phyloP scores from a whole-genome alignment of 2,329 filamentous ascomycete species.

The Diaporthe citrichinensis region DNA sequence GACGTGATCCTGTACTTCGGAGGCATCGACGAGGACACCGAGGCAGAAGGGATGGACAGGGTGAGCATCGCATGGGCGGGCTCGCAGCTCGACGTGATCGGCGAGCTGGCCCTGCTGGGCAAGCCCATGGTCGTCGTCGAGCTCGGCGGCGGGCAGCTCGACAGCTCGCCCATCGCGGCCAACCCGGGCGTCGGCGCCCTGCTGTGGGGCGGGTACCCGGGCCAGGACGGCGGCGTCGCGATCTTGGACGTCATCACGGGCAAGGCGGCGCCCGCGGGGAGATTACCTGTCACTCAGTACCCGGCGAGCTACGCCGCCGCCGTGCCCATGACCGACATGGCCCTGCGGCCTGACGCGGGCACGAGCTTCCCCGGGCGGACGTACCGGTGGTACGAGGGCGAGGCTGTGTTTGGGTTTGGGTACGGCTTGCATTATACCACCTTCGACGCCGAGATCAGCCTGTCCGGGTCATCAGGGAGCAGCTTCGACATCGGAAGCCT shows the following conservation, averaged over 20 bases:
- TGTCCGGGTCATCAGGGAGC: slow-evolving; percentile 42
- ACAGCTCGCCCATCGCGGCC: slow-evolving; percentile 62
- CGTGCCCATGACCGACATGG: slow-evolving; percentile 70
- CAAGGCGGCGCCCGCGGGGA: slow-evolving; percentile 63
- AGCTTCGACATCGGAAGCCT: slow-evolving; percentile 54
- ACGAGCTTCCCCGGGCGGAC: slow-evolving; percentile 64
- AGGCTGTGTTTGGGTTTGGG: slow-evolving; percentile 67
- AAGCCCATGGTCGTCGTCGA: slow-evolving; percentile 67
- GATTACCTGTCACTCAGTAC: slow-evolving; percentile 70
- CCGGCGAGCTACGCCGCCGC: slow-evolving; percentile 64
- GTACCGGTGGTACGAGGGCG: slow-evolving; percentile 69
- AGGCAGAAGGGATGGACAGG: slow-evolving; percentile 67
- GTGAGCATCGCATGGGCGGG: slow-evolving; percentile 65
- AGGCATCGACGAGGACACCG: slow-evolving; percentile 67
- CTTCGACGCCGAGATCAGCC: slow-evolving; percentile 54
- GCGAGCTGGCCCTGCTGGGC: slow-evolving; percentile 56
- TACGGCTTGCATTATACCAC: slow-evolving; percentile 71
- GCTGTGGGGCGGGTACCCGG: slow-evolving; percentile 72
- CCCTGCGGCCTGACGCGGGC: slow-evolving; percentile 56
- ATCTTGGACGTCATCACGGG: slow-evolving; percentile 69
- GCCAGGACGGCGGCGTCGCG: slow-evolving; percentile 70
- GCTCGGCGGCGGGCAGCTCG: slow-evolving; percentile 64
- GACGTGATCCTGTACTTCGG: slow-evolving; percentile 69
- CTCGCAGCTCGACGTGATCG: slow-evolving; percentile 65
- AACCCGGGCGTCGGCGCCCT: slow-evolving; percentile 65